Conservation (phyloP, 768 basidiomycete species). For the Lentinula edodes region DNA sequence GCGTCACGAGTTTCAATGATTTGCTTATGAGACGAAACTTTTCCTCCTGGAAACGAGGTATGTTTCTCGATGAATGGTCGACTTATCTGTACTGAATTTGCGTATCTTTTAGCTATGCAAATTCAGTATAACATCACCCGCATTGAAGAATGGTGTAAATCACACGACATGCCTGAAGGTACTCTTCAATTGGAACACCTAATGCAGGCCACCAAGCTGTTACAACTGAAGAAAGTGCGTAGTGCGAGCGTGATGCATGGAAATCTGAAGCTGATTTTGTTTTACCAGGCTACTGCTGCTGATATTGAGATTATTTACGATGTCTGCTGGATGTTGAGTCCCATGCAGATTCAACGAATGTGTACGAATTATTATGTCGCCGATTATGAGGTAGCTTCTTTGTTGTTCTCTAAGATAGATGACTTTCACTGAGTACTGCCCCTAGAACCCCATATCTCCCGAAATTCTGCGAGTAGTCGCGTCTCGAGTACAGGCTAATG, state of each 20-base stretch:
- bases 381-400: conserved; percentile 81
- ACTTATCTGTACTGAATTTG: neutral
- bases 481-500: conserved; percentile 91
- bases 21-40: conserved; percentile 98
- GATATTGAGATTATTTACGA: conserved; percentile 99
- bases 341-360: conserved; percentile 99
- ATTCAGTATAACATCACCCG: conserved; percentile 99
- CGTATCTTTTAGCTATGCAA: conserved; percentile 79
- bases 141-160: conserved; percentile 99
- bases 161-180: conserved; percentile 99
- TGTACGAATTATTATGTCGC: conserved; percentile 99
- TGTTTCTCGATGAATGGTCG: conserved; percentile 15
- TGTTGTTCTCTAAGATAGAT: neutral
- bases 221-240: conserved; percentile 93
- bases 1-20: conserved; percentile 97
- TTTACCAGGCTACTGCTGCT: conserved; percentile 71
- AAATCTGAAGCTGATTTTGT: neutral
- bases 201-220: conserved; percentile 98
- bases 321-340: conserved; percentile 99
- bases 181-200: conserved; percentile 95
- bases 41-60: conserved; percentile 99
- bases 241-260: neutral
- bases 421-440: conserved; percentile 2
- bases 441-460: conserved; percentile 90
- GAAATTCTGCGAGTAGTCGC: conserved; percentile 97